A percentile compares a stretch with the other conserved stretches of the same genome.
Evolutionary conservation across 1,139 yeast genomes (phyloP).

Genomic region (Candida tetrigidarum): DNA sequence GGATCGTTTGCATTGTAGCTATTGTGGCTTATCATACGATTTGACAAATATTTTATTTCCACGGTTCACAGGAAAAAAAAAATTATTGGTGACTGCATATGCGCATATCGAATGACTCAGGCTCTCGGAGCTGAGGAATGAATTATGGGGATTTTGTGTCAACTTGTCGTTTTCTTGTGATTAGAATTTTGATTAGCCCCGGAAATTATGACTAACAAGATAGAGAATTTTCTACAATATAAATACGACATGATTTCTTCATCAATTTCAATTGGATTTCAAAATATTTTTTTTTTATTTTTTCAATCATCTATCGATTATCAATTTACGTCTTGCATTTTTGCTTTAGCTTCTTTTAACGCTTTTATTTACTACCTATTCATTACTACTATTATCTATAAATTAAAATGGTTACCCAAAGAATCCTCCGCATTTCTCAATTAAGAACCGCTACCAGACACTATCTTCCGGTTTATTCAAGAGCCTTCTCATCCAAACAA

Average conservation of each 20-base stretch:
- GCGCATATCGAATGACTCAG: conserved; percentile 4
- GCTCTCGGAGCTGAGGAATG: conserved; percentile 5
- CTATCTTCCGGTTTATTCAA: conserved; percentile 39
- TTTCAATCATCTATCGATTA: neutral
- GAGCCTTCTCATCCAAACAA: conserved; percentile 41
- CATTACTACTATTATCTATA: neutral
- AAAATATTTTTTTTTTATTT: neutral
- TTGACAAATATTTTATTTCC: neutral
- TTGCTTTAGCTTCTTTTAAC: too few species aligned
- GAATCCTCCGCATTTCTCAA: conserved; percentile 39
- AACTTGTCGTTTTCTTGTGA: neutral
- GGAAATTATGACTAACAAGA: conserved; percentile 1
- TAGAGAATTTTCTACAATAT: neutral
- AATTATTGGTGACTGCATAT: neutral
- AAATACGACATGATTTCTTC: conserved; percentile 1
- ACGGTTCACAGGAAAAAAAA: conserved; percentile 1
- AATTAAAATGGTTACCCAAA: conserved; percentile 33
- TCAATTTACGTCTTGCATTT: too few species aligned
- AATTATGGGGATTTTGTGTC: conserved; percentile 1
- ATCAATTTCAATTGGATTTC: neutral
- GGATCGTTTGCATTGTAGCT: neutral
- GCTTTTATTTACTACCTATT: neutral
- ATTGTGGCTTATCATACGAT: neutral
- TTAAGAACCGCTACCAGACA: conserved; percentile 51
- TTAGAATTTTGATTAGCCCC: neutral